Evolutionary conservation across 2,329 filamentous ascomycete species (phyloP).

Genomic region (Trichophyton equinum): DNA sequence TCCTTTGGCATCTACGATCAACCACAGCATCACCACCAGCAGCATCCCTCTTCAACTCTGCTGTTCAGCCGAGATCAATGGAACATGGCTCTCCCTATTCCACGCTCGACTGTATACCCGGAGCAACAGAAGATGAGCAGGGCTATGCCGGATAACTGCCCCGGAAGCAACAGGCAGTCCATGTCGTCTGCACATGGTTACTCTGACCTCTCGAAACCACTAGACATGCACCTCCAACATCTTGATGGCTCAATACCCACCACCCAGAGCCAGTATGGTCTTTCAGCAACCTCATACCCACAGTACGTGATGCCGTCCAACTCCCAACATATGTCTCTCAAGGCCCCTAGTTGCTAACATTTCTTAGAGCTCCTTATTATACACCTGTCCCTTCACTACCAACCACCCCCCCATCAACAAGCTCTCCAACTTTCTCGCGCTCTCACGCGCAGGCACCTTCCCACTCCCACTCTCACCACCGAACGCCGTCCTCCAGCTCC

Average conservation of each 20-base stretch:
- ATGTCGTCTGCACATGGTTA: background rate
- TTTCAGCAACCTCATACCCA: background rate
- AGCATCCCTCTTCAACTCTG: background rate
- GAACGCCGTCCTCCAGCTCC: conserved; percentile 15
- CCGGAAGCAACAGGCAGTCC: background rate
- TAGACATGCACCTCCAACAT: background rate
- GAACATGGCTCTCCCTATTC: background rate
- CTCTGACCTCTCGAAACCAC: background rate
- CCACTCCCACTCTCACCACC: background rate
- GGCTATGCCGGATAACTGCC: background rate
- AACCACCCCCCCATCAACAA: background rate
- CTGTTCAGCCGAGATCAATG: background rate
- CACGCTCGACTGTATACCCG: background rate
- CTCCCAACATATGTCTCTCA: background rate
- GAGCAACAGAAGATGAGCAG: background rate
- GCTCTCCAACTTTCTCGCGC: background rate
- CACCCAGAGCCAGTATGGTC: background rate
- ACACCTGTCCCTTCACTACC: conserved; percentile 1
- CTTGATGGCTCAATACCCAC: background rate
- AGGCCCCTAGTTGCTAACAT: background rate
- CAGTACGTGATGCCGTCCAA: background rate
- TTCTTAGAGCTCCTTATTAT: background rate
- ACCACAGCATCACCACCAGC: conserved; percentile 6
- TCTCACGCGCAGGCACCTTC: background rate
- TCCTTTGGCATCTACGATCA: background rate